Base-by-base conservation (phyloP, 176 grass and related monocot species). In the Paspalum notatum region DNA sequence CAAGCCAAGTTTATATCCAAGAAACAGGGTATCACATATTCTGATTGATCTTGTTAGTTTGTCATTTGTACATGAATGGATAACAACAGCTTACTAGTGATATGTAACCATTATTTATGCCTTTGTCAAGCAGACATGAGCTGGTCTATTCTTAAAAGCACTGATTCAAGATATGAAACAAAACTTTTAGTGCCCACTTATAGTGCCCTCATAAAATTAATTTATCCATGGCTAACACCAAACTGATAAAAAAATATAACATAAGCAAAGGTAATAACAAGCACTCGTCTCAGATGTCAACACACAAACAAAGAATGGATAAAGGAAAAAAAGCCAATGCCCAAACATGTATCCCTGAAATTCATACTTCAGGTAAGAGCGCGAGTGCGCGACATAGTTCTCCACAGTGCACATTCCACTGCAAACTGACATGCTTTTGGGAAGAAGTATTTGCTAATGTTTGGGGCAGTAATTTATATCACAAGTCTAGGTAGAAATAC, bases 281-380 rank as follows among this genome's bases (percentile, higher is more conserved):
- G 60, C 59, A 58, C n/a, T 16, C n/a, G 1, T 42, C 64, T 75
- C 39, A 60, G 7, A 74, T 16, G 16, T 59, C 25, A 24, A 41
- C 59, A 74, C 14, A 66, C 22, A 13, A 24, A 57, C 6, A 81
- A 42, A 86, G 8, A 27, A 87, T 17, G 12, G 9, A 81, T 54
- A 2, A 62, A 37, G n/a, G 71, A 40, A 64, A 61, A 61, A 51
- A 49, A 55, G 15, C 46, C n/a, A 27, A 58, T 58, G 0, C 27
- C 12, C 51, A 24, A 10, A 48, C 11, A 62, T 46, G 41, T 69
- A 52, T 51, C 8, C 71, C 71, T 69, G 62, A 87, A 86, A 24
- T 22, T 45, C 71, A 77, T 39, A 24, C 32, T 53, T 82, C 22
- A 62, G 48, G 65, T 12, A 40, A 74, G 40, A 71, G 12, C 18